A percentile compares a stretch with the other conserved stretches of the same genome.
Conservation (phyloP, 1,284 basidiomycete genomes). For the Marasmius tenuissimus region DNA sequence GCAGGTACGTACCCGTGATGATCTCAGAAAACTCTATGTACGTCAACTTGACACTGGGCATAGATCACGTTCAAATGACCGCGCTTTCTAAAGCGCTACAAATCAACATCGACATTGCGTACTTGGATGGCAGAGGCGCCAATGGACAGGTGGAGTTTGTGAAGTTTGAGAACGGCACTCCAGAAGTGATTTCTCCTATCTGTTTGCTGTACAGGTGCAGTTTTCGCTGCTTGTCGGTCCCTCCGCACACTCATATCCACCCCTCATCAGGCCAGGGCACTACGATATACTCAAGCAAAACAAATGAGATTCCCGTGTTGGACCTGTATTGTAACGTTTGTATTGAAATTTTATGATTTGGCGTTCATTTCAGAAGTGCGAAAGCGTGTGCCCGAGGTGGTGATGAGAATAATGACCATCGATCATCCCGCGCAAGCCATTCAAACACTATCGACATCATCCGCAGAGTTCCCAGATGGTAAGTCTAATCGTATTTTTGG, state of each 20-base stretch:
- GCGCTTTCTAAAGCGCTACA: constrained; percentile 73
- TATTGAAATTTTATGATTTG: too few relatives aligned
- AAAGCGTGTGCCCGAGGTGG: too few relatives aligned
- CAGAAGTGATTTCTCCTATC: constrained; percentile 45
- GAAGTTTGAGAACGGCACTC: constrained; percentile 53
- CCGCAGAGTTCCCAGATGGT: too few relatives aligned
- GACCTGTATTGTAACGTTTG: too few relatives aligned
- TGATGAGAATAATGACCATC: too few relatives aligned
- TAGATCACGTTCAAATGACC: constrained; percentile 83
- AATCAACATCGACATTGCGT: constrained; percentile 75
- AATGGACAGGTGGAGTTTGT: constrained; percentile 68
- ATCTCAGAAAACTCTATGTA: constrained; percentile 1
- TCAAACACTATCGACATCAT: too few relatives aligned
- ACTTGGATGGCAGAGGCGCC: constrained; percentile 63
- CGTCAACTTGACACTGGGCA: background rate
- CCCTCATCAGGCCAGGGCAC: constrained; percentile 61
- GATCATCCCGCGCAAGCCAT: too few relatives aligned
- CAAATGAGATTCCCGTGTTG: background rate
- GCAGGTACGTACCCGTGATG: constrained; percentile 51
- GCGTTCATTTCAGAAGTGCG: too few relatives aligned
- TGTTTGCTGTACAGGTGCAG: constrained; percentile 74
- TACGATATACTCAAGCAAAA: constrained; percentile 60
- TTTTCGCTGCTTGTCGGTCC: background rate
- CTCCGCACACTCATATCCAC: background rate
- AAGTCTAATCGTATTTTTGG: too few relatives aligned